Evolutionary conservation across 2,329 filamentous ascomycete species (phyloP), one percentile per base, ranked within the genome.

Genomic region (Talaromyces sp.): DNA sequence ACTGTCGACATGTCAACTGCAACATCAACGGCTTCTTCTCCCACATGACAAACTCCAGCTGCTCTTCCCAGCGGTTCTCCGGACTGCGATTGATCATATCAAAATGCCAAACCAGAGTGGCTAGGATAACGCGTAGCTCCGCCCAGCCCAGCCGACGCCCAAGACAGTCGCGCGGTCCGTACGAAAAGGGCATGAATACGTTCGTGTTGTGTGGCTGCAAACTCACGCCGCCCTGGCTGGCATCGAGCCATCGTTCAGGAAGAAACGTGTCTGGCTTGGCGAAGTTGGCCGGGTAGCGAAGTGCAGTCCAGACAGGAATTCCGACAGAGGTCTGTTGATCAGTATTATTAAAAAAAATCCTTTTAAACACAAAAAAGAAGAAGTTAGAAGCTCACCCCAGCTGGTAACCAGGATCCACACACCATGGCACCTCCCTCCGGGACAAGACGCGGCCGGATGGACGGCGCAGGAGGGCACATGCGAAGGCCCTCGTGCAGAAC

Each of bases 401-500:
- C 80, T 0, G 85, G 84, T 0, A 87, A 73, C 1, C 72, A 70
- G 4, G 68, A 70, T 0, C 76, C 79, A 1, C 56, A 67, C 0
- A 83, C 63, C 0, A 67, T 68, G 60, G 79, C 81, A 0, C 78
- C 78, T 0, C 72, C 69, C 1, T 65, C 63, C 0, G 85, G 84
- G 0, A 80, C 81, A 23, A 79, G 72, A 1, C 85, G 80, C 1
- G 83, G 84, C 60, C 85, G 80, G 0, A 78, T 77, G 0, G 83
- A 84, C 0, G 85, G 83, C 9, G 86, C 83, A 0, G 85, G 80
- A 0, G 83, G 77, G 59, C 86, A 80, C 0, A 86, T 75, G 1
- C 85, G 80, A n/a, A 88, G 76, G 0, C 84, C 84, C 68, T 88
- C 86, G 69, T 78, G 80, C 16, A 88, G 63, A 2, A 86, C 74